Evolutionary conservation across 1,284 basidiomycete species (phyloP), one percentile per base, ranked within the genome.

Genomic region (Rhizoctonia solani): DNA sequence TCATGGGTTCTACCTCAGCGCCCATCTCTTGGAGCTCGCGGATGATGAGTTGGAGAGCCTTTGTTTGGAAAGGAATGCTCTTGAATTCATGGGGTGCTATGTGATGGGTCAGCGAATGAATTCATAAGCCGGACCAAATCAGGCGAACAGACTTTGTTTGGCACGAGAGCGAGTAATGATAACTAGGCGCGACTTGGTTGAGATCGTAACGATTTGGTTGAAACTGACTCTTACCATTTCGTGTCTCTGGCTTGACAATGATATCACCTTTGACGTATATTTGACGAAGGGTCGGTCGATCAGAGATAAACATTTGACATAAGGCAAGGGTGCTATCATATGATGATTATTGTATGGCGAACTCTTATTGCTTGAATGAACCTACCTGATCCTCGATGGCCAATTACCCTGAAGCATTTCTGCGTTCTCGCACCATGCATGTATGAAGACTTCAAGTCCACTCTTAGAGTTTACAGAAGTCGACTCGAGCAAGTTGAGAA

Each of bases 121-220:
- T 41, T 53, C 19, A 44, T 30, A n/a, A n/a, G n/a, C n/a, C 19
- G 3, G 11, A 46, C 16, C 14, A 25, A 30, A 23, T 14, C 16
- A 50, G 29, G 42, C 25, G 30, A n/a, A 71, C 77, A 72, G 49
- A 95, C 93, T 90, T 71, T 83, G 82, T 80, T 88, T 92, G 47
- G 95, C 93, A 73, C 87, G 84, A 46, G 95, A 96, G 69, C 96
- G 88, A 44, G 96, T 98, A 87, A 97, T 93, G 77, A 98, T 98
- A 73, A 92, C 92, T 94, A 74, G 68, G 29, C 21, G 47, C 41
- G n/a, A 29, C 14, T 25, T 41, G 8, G 9, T 63, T 34, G 47
- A 49, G 47, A 52, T n/a, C 8, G 9, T 13, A 30, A 41, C 32
- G 34, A 16, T 16, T 21, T 9, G 52, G 34, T 4, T 11, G 14